A percentile compares a stretch with the other conserved stretches of the same genome.
Conservation (phyloP, 441 rosid genomes). For the Gossypium davidsonii region DNA sequence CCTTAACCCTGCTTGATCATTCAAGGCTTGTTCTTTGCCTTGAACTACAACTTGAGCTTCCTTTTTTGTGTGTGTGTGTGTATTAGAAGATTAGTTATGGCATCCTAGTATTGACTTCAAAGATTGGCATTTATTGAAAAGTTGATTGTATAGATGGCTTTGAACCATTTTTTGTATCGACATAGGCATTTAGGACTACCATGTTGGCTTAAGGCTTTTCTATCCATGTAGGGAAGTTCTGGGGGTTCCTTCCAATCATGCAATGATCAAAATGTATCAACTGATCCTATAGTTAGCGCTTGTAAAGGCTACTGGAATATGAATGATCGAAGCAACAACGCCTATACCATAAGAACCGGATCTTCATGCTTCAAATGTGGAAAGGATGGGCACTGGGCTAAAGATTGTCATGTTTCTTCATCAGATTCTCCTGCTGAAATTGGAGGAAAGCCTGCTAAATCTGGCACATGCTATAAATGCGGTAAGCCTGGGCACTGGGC, state of each 20-base stretch:
- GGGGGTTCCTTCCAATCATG: neutral
- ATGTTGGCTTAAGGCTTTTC: neutral
- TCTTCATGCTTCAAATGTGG: conserved; percentile 8
- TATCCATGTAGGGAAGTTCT: neutral
- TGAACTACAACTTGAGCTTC: neutral
- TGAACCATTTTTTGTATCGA: neutral
- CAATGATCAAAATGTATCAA: neutral
- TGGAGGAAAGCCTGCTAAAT: neutral
- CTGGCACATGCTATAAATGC: conserved; percentile 8
- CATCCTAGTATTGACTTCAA: neutral
- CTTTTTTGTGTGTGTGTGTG: neutral
- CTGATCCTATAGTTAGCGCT: neutral
- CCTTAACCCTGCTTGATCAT: neutral
- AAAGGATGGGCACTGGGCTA: conserved; percentile 1
- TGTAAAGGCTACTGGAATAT: neutral
- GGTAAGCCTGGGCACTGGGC: neutral
- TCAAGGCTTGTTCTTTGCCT: neutral
- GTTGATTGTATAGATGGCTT: neutral
- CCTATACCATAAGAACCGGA: neutral
- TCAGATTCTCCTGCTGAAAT: neutral
- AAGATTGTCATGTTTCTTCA: neutral
- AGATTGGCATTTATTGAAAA: neutral
- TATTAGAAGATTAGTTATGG: neutral
- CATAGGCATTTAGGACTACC: neutral
- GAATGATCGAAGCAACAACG: neutral